A percentile compares a stretch with the other conserved stretches of the same genome.
Evolutionary conservation across 2,329 filamentous ascomycete species (phyloP).

Genomic region (Colletotrichum scovillei): DNA sequence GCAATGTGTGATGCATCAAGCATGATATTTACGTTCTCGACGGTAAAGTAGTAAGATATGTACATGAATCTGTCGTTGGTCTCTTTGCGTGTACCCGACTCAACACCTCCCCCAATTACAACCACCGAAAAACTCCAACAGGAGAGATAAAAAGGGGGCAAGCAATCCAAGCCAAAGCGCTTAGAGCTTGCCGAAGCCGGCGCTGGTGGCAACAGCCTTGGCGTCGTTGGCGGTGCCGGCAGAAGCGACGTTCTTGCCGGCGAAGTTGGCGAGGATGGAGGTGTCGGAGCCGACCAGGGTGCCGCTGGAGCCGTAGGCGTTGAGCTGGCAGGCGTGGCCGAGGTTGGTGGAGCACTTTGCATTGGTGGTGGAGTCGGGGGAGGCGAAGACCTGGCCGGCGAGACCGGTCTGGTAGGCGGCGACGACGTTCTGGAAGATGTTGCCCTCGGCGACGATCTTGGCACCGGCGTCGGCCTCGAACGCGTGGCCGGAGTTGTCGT

Average conservation of each 20-base stretch:
- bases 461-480: slow-evolving; percentile 61
- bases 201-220: slow-evolving; percentile 50
- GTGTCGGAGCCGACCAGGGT: slow-evolving; percentile 54
- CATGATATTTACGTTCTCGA: slow-evolving; percentile 31
- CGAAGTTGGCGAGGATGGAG: slow-evolving; percentile 57
- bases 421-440: slow-evolving; percentile 66
- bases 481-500: slow-evolving; percentile 55
- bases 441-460: slow-evolving; percentile 64
- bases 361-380: slow-evolving; percentile 47
- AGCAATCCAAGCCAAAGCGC: neutral
- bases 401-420: slow-evolving; percentile 50
- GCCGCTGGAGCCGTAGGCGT: slow-evolving; percentile 57
- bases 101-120: neutral
- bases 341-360: slow-evolving; percentile 55
- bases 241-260: slow-evolving; percentile 51
- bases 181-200: slow-evolving; percentile 59
- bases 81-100: neutral
- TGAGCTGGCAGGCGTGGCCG: slow-evolving; percentile 62
- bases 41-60: slow-evolving; percentile 14
- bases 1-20: slow-evolving; percentile 21
- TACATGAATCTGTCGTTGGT: slow-evolving; percentile 27
- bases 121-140: neutral
- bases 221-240: slow-evolving; percentile 49
- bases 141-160: neutral
- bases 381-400: slow-evolving; percentile 48